A percentile compares a stretch with the other conserved stretches of the same genome.
Conservation (phyloP, 306 rosid genomes). For the Corylus heterophylla region DNA sequence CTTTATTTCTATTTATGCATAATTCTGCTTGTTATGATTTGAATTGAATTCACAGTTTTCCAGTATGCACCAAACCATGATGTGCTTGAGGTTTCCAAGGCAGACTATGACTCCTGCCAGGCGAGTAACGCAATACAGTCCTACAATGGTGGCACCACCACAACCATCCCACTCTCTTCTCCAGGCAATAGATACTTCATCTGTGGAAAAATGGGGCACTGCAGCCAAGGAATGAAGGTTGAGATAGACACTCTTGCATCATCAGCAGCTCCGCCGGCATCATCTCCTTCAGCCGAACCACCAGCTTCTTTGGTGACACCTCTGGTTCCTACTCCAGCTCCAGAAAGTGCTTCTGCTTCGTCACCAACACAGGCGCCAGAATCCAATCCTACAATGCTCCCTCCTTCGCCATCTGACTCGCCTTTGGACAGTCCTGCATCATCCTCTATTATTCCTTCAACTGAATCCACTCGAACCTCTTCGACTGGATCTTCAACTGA, state of each 20-base stretch:
- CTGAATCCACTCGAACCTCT: conserved; percentile 40
- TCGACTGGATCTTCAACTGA: conserved; percentile 32
- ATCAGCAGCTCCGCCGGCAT: conserved; percentile 40
- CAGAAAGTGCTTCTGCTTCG: conserved; percentile 29
- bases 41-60: conserved; percentile 52
- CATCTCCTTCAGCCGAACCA: conserved; percentile 33
- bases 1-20: neutral
- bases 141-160: conserved; percentile 58
- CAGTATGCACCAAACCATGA: conserved; percentile 64
- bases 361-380: conserved; percentile 39
- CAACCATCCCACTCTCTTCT: conserved; percentile 59
- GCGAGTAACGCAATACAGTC: conserved; percentile 52
- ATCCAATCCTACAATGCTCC: conserved; percentile 10
- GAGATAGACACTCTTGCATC: conserved; percentile 64
- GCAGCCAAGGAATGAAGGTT: conserved; percentile 75
- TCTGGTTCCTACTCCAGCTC: conserved; percentile 38
- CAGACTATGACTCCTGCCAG: conserved; percentile 69
- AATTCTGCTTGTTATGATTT: neutral
- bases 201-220: conserved; percentile 75
- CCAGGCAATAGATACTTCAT: conserved; percentile 81
- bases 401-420: conserved; percentile 25
- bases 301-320: conserved; percentile 25
- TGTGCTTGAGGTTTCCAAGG: conserved; percentile 71
- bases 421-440: conserved; percentile 31
- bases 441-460: conserved; percentile 49